Base-by-base conservation (phyloP, 352 stramenopile genomes). In the Salisapilia sapeloensis region DNA sequence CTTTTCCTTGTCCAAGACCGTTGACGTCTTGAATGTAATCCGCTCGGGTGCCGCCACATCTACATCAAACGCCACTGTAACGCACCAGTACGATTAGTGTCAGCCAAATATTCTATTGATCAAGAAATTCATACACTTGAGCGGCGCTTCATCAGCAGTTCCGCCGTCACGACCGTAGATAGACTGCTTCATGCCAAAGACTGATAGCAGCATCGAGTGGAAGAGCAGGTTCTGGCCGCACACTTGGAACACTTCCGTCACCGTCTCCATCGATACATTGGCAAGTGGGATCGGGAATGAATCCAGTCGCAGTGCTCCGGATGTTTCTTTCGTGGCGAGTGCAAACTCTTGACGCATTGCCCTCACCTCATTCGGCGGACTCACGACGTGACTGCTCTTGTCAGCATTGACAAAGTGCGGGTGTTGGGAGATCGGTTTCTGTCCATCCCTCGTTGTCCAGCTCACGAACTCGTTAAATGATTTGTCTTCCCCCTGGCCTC, bases 151-250 rank as follows among this genome's bases (percentile, higher is more conserved):
- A 8, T 58, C 75, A 36, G 84, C 70, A 6, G 50, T 54, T 12
- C 54, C 30, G 17, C 82, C 64, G 2, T 62, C 56, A 18, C 62
- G 60, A 3, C 75, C 75, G 53, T 86, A 87, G 1, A 53, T 60
- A 28, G 67, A 83, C 33, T 56, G 77, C 42, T 56, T 66, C 7
- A 61, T 75, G 33, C 50, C 65, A 35, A 91, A 91, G 1, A 56
- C 63, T 14, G 69, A 83, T 4, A 86, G 47, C 14, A 91, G 35
- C 6, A 86, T 46, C 14, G 71, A 78, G 35, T 91, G 71, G 50
- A 91, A 91, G 29, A 87, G 79, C n/a, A 91, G 40, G 42, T 70
- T 91, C 38, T 83, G 59, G 2, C 71, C 71, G 33, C 64, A 82
- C 23, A 91, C 66, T 48, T 82, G 56, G n/a, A 91, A 50, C 28